Conservation (phyloP, 106 monocot genomes). For the Phalaenopsis aphrodite region DNA sequence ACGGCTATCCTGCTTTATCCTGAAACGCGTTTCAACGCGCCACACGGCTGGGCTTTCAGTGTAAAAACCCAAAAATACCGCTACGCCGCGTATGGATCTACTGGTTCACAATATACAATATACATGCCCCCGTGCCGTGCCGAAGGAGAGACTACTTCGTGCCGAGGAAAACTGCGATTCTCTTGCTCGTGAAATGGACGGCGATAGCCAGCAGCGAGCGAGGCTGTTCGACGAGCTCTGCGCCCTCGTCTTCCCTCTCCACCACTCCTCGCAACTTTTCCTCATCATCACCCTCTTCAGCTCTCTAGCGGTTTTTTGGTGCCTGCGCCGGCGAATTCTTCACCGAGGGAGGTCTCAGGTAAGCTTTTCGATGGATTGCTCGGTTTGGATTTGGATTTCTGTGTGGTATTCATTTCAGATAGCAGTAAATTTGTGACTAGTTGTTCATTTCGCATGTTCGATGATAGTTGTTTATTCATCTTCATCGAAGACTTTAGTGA, state of each 20-base stretch:
- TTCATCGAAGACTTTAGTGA: too few species aligned
- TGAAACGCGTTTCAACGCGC: too few species aligned
- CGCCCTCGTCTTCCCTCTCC: slow-evolving; percentile 12
- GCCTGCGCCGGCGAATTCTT: not conserved
- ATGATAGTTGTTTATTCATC: too few species aligned
- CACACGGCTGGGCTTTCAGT: too few species aligned
- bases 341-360: slow-evolving; percentile 3
- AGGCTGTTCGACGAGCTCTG: slow-evolving; percentile 15
- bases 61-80: too few species aligned
- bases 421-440: not conserved
- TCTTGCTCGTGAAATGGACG: not conserved
- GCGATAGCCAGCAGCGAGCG: not conserved
- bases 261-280: slow-evolving; percentile 7
- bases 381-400: not conserved
- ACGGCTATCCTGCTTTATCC: too few species aligned
- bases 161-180: too few species aligned
- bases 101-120: too few species aligned
- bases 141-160: too few species aligned
- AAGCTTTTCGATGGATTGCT: not conserved
- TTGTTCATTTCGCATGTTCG: too few species aligned
- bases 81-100: too few species aligned
- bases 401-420: not conserved
- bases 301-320: not conserved
- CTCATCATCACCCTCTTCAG: slow-evolving; percentile 11
- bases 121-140: too few species aligned